Base-by-base conservation (phyloP, 2,329 filamentous ascomycete genomes). In the Leptosphaerulina australis region DNA sequence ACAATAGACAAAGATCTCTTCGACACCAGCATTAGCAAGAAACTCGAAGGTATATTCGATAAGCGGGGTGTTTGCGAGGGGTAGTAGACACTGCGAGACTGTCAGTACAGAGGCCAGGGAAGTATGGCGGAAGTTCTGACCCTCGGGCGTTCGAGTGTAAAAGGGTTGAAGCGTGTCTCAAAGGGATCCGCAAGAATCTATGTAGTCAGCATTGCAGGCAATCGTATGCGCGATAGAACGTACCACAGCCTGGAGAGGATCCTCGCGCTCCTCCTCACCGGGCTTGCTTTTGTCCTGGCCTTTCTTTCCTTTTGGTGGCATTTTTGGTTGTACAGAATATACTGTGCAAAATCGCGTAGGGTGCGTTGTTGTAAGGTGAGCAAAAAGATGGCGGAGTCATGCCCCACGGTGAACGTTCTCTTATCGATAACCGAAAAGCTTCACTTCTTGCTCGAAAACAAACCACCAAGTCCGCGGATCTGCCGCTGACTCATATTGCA, bases 11-110 rank as follows among this genome's bases (percentile, higher is more conserved):
- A 89, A 96, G 44, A 97, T 88, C 59, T 97, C 90, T 63, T 94
- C 86, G n/a, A 97, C 91, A 50, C 92, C 91, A 50, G 94, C 91
- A 81, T 93, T 93, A 58, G 91, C 91, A 0, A 99, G 85, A 67
- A 96, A 97, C 69, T 97, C 92, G 66, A 97, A 86, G 3, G 93
- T 97, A 73, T 99, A 97, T 74, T 99, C 94, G 76, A 99, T 96
- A 56, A 99, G 80, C 26, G 94, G 93, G 1, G 88, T 92, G 73
- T 97, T 97, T 53, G 91, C 94, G 53, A 99, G 82, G 9, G 93
- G 91, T 5, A 99, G 81, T 24, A 99, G 87, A 78, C 94, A 97
- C 90, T 95, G 66, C 22, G 37, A 41, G 44, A 36, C 30, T 34
- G 50, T 72, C 55, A 72, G 67, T 28, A 50, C 39, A n/a, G 17